phyloP scores from a whole-genome alignment of 805 yeast species.

The Ogataea dorogensis region DNA sequence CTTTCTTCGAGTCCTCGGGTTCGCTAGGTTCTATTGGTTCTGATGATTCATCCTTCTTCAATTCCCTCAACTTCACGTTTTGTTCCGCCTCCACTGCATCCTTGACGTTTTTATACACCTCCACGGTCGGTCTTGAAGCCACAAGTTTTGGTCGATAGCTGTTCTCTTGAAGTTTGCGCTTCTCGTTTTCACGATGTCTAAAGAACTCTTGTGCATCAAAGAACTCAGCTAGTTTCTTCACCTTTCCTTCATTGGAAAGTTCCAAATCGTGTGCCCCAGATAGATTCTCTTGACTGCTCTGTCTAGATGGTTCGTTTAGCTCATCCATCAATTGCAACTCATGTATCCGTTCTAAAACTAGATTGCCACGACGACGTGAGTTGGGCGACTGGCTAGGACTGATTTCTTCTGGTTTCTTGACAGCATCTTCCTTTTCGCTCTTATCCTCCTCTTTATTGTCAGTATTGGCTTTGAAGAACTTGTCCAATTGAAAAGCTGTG shows the following conservation, averaged over 20 bases:
- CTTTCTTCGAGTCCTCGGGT: slow-evolving; percentile 9
- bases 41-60: slow-evolving; percentile 8
- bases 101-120: slow-evolving; percentile 80
- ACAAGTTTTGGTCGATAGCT: slow-evolving; percentile 72
- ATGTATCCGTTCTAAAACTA: slow-evolving; percentile 27
- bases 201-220: slow-evolving; percentile 85
- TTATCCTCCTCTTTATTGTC: slow-evolving; percentile 29
- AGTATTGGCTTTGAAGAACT: slow-evolving; percentile 53
- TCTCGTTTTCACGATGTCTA: slow-evolving; percentile 78
- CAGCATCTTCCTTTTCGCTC: slow-evolving; percentile 19
- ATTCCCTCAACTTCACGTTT: slow-evolving; percentile 6
- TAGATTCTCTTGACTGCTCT: no score
- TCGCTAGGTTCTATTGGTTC: not conserved
- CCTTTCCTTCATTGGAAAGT: slow-evolving; percentile 40
- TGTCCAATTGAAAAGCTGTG: slow-evolving; percentile 82
- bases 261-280: no score
- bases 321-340: slow-evolving; percentile 20
- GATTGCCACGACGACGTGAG: slow-evolving; percentile 20
- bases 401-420: slow-evolving; percentile 15
- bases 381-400: slow-evolving; percentile 13
- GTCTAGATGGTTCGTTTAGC: slow-evolving; percentile 4
- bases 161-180: slow-evolving; percentile 54
- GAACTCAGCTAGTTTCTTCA: slow-evolving; percentile 62
- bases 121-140: slow-evolving; percentile 83
- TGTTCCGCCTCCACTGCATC: slow-evolving; percentile 73